A percentile compares a stretch with the other conserved stretches of the same genome.
Conservation (phyloP, 1,284 basidiomycete species). For the Psilocybe mexicana region DNA sequence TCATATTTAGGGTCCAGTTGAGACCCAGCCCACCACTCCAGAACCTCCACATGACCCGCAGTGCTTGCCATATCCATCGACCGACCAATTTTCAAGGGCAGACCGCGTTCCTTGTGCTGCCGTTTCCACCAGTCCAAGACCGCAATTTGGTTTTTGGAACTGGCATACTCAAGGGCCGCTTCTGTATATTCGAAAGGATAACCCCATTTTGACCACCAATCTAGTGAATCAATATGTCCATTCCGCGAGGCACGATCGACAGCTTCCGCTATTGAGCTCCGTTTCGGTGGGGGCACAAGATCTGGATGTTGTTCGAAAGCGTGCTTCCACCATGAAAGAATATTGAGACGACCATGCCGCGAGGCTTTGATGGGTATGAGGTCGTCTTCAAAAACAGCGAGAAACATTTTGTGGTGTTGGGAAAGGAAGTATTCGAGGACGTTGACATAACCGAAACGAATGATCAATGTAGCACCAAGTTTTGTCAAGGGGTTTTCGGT, state of each 20-base stretch:
- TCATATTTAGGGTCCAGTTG: conserved; percentile 77
- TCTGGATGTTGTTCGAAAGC: conserved; percentile 59
- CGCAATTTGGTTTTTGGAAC: conserved; percentile 67
- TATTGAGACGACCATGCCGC: conserved; percentile 66
- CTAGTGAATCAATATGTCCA: conserved; percentile 63
- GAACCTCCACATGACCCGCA: conserved; percentile 65
- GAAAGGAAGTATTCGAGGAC: conserved; percentile 71
- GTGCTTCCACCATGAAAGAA: conserved; percentile 81
- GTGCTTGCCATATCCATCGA: conserved; percentile 80
- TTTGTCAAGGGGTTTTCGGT: conserved; percentile 58
- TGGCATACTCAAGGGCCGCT: conserved; percentile 73
- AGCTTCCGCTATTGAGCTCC: conserved; percentile 56
- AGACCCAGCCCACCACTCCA: conserved; percentile 83
- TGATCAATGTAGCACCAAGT: conserved; percentile 61
- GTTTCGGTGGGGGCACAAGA: conserved; percentile 51
- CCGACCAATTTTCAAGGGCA: conserved; percentile 76
- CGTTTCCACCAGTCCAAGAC: conserved; percentile 82
- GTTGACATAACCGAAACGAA: conserved; percentile 75
- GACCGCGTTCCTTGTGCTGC: conserved; percentile 41
- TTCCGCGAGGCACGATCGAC: conserved; percentile 73
- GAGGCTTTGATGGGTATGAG: conserved; percentile 75
- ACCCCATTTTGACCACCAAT: conserved; percentile 68
- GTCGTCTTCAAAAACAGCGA: conserved; percentile 60
- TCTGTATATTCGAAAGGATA: conserved; percentile 71
- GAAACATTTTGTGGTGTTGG: conserved; percentile 62